Evolutionary conservation across 1,284 basidiomycete species (phyloP), one percentile per base, ranked within the genome.

Genomic region (Apiotrichum domesticum): DNA sequence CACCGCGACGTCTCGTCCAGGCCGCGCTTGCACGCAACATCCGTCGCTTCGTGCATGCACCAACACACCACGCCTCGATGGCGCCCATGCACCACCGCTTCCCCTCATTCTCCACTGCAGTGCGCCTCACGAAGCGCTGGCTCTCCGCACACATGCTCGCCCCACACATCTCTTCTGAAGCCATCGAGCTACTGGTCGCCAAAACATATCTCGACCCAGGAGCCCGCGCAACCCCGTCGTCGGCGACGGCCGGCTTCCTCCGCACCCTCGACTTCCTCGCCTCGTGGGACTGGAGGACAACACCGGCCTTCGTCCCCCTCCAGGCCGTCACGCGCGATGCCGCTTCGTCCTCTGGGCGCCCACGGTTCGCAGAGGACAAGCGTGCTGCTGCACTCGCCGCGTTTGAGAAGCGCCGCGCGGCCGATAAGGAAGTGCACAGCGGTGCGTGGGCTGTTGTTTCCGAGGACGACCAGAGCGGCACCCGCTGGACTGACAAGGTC

Each of bases 81-180:
- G 83, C 86, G 1, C 84, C 87, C 2, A 79, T 98, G 40, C 85
- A 85, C 52, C 90, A 96, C 71, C 84, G 84, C 47, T 88, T 85
- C 69, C 78, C 85, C 0, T 87, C 90, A 6, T 96, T 87, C 70
- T 81, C 90, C 2, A 85, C 87, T 6, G 93, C 93, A 0, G 87
- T 89, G 21, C 82, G 96, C 34, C 80, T 98, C 29, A 83, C 90
- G 43, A 95, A 98, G 77, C 83, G 96, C 51, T 99, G 96, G 96
- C 78, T 98, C 48, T 83, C 87, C 0, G 80, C 87, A 1, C 96
- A 98, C 74, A 90, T 95, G 87, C 82, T 98, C 29, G 80, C 90
- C 14, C 83, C 85, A 52, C 63, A 62, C n/a, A 80, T 90, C 41
- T 93, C 97, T 73, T 82, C 85, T 55, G 64, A 66, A 37, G 84